Conservation (phyloP, 768 basidiomycete species). For the Suillus placidus region DNA sequence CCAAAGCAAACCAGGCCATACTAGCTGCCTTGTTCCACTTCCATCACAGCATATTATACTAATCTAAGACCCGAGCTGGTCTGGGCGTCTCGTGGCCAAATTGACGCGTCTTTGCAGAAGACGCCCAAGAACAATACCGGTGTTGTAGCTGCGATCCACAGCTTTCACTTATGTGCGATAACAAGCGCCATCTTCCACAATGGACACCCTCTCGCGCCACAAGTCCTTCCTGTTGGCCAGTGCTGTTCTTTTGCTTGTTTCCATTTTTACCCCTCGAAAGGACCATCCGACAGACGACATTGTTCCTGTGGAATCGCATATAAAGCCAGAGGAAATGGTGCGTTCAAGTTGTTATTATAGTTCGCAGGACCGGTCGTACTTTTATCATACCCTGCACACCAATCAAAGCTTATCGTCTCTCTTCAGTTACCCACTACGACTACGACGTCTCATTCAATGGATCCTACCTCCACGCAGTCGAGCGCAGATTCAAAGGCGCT, state of each 20-base stretch:
- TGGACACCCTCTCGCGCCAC: constrained; percentile 2
- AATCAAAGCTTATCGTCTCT: neutral
- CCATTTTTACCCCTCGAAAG: neutral
- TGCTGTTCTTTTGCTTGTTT: neutral
- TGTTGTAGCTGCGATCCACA: neutral
- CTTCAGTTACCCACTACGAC: neutral
- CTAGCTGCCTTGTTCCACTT: no score
- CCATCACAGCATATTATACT: no score
- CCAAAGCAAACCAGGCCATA: neutral
- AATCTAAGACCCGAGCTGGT: no score
- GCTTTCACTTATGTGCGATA: neutral
- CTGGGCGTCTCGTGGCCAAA: neutral
- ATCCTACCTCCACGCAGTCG: neutral
- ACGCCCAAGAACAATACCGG: neutral
- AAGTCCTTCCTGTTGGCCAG: neutral
- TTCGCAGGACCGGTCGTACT: neutral
- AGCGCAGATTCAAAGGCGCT: neutral
- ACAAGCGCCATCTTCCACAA: neutral
- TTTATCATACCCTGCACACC: neutral
- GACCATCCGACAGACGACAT: neutral
- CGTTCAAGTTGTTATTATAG: neutral
- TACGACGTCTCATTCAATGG: neutral
- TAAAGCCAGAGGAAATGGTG: neutral
- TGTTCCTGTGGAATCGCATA: neutral
- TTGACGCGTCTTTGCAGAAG: neutral